Conservation (phyloP, 345 rosid genomes). For the Microcos paniculata region DNA sequence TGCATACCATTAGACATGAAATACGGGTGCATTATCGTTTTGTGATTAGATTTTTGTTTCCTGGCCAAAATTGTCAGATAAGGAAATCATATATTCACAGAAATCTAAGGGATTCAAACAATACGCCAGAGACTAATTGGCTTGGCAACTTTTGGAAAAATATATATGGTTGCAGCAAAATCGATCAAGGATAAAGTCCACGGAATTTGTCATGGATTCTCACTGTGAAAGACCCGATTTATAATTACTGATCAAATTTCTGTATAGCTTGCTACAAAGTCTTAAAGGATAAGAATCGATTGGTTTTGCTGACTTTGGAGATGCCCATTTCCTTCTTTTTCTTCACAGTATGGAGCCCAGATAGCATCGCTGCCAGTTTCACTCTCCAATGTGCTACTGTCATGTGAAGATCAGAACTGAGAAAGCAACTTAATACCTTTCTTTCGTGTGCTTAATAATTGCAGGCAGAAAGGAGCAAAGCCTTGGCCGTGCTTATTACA, state of each 20-base stretch:
- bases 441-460: background rate
- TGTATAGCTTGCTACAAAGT: too few relatives aligned
- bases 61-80: constrained; percentile 6
- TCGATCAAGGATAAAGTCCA: background rate
- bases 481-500: background rate
- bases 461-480: background rate
- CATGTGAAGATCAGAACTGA: background rate
- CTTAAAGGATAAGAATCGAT: background rate
- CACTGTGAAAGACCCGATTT: background rate
- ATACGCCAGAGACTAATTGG: background rate
- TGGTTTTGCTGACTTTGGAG: background rate
- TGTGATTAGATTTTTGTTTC: background rate
- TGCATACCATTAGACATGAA: background rate
- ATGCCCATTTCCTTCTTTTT: background rate
- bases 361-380: background rate
- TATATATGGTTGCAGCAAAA: background rate
- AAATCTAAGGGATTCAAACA: background rate
- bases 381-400: background rate
- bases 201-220: background rate
- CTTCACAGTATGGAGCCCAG: constrained; percentile 6
- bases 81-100: constrained; percentile 4
- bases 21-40: background rate
- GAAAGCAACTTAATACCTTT: background rate
- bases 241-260: background rate
- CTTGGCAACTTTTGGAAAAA: background rate